A percentile compares a stretch with the other conserved stretches of the same genome.
Evolutionary conservation across 2,329 filamentous ascomycete species (phyloP).

Genomic region (Leptographium flavum): DNA sequence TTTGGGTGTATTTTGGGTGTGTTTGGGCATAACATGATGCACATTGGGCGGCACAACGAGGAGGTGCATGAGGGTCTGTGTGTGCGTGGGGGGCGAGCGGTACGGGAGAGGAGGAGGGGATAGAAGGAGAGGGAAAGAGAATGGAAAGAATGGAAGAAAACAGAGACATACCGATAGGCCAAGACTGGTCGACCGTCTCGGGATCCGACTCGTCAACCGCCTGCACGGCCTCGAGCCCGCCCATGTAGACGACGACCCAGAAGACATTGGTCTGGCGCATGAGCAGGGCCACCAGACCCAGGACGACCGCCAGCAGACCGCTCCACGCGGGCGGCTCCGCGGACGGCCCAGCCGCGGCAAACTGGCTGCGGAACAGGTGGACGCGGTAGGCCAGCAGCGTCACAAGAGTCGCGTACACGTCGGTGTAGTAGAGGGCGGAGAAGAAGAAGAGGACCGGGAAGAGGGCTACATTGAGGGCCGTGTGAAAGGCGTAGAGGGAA

Average conservation of each 20-base stretch:
- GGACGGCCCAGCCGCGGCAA: neutral
- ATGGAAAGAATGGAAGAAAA: too few species aligned
- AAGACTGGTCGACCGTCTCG: conserved; percentile 29
- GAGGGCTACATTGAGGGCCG: conserved; percentile 63
- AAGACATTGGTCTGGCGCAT: conserved; percentile 96
- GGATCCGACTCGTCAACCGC: too few species aligned
- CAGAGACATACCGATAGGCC: conserved; percentile 32
- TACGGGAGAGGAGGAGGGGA: too few species aligned
- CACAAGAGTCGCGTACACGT: conserved; percentile 65
- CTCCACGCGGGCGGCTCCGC: conserved; percentile 19
- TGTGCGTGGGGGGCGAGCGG: too few species aligned
- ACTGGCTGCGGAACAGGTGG: conserved; percentile 27
- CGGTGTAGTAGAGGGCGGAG: conserved; percentile 87
- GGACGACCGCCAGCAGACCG: conserved; percentile 29
- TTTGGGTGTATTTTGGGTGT: too few species aligned
- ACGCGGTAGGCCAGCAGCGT: conserved; percentile 57
- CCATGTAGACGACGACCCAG: conserved; percentile 74
- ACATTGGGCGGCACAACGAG: too few species aligned
- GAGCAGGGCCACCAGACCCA: conserved; percentile 52
- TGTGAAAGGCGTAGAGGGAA: conserved; percentile 36
- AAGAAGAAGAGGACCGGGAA: conserved; percentile 96
- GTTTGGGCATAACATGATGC: too few species aligned
- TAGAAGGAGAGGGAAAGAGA: conserved; percentile 6
- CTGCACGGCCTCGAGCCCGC: conserved; percentile 41
- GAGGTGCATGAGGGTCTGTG: too few species aligned